Evolutionary conservation across 2,329 filamentous ascomycete genomes (phyloP).

Genomic region (Aspergillus melleus): DNA sequence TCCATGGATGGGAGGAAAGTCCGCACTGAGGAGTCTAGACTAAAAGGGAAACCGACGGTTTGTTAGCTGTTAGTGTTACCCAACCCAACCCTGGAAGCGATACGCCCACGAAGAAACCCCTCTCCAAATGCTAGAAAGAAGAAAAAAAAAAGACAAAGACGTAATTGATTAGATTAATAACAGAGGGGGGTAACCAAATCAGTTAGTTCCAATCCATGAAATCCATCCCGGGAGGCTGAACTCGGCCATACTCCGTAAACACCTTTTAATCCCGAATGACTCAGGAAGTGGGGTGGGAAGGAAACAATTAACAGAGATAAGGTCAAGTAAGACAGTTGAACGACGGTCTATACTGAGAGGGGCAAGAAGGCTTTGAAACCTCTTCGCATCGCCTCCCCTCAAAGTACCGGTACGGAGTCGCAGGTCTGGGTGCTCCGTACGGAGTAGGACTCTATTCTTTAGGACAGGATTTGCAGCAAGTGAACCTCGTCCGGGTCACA

Average conservation of each 20-base stretch:
- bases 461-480: background rate
- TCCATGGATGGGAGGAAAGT: background rate
- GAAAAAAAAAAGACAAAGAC: no score
- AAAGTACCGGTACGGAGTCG: background rate
- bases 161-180: no score
- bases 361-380: background rate
- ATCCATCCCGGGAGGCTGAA: background rate
- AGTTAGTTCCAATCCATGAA: no score
- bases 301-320: background rate
- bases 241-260: background rate
- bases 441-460: background rate
- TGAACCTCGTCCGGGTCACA: conserved; percentile 4
- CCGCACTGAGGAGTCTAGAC: no score
- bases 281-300: background rate
- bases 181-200: no score
- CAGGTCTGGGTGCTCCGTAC: background rate
- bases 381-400: background rate
- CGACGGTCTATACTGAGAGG: background rate
- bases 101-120: no score
- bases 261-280: background rate
- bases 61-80: no score
- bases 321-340: background rate
- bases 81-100: no score
- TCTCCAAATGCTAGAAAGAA: no score
- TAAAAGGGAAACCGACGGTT: no score